These are phyloP conservation scores for Elsinoe batatas DNA, from an alignment of 2,329 filamentous ascomycete species.

Conservation along the genomic window DNA sequence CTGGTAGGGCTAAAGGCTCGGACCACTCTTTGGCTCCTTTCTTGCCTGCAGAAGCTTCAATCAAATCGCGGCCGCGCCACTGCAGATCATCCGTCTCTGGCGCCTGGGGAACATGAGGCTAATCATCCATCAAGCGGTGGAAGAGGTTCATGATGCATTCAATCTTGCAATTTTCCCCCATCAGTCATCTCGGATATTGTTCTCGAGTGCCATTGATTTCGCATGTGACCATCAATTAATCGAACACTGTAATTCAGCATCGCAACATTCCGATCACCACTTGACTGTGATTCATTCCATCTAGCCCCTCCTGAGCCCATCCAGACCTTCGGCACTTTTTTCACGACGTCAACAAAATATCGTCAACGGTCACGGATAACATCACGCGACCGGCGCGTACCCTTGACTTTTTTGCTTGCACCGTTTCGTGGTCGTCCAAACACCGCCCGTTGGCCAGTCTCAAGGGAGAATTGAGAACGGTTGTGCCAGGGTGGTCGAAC, in stretches of 20 bases:
- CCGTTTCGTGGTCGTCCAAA: constrained; percentile 11
- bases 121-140: neutral
- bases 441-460: constrained; percentile 8
- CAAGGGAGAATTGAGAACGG: constrained; percentile 10
- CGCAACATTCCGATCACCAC: neutral
- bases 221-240: neutral
- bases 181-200: neutral
- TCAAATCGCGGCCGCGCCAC: neutral
- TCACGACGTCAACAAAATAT: constrained; percentile 8
- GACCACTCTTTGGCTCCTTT: neutral
- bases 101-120: constrained; percentile 2
- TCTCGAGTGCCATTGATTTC: neutral
- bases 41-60: neutral
- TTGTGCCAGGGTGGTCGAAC: neutral
- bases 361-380: neutral
- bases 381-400: neutral
- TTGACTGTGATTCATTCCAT: neutral
- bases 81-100: neutral
- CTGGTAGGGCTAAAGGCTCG: neutral
- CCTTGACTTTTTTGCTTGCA: neutral
- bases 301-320: neutral
- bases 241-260: neutral
- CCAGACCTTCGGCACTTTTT: neutral
- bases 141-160: no score
- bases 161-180: neutral